Percentiles rank a stretch among this genome's conserved stretches.
These are phyloP conservation scores for Meyerozyma carpophila DNA, from an alignment of 1,139 yeast species.

Conservation along the genomic window DNA sequence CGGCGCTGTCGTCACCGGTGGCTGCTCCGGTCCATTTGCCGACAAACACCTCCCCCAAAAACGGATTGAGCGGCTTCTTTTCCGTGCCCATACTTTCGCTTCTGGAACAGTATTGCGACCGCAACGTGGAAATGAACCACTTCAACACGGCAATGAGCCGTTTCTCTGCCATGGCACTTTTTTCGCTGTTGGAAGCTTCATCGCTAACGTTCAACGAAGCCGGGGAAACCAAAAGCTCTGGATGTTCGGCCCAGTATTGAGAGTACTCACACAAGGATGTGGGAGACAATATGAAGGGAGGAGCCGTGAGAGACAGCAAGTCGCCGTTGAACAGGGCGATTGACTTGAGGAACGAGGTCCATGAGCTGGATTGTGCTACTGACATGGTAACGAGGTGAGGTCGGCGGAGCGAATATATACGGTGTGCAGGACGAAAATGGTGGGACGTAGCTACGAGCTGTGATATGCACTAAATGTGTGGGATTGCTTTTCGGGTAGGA, in stretches of 20 bases:
- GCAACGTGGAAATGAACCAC: constrained; percentile 88
- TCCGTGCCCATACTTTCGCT: constrained; percentile 88
- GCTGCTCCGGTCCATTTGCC: constrained; percentile 60
- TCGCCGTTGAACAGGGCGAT: constrained; percentile 94
- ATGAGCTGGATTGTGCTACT: constrained; percentile 42
- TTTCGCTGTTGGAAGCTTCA: constrained; percentile 23
- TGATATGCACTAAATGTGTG: neutral
- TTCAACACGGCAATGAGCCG: constrained; percentile 77
- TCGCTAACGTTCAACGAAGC: constrained; percentile 36
- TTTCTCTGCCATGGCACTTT: constrained; percentile 46
- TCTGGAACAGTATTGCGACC: constrained; percentile 91
- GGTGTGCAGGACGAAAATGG: neutral
- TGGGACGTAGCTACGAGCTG: neutral
- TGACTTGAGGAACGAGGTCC: constrained; percentile 88
- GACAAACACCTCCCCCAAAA: constrained; percentile 85
- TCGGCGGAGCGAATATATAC: neutral
- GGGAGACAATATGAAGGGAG: constrained; percentile 94
- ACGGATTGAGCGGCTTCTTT: constrained; percentile 94
- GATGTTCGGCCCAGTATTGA: constrained; percentile 90
- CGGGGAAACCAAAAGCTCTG: constrained; percentile 75
- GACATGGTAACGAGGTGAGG: constrained; percentile 12
- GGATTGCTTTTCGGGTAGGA: too few relatives aligned
- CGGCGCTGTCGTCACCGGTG: constrained; percentile 37
- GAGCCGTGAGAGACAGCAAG: constrained; percentile 89
- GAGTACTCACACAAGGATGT: constrained; percentile 87